Evolutionary conservation across 2,329 filamentous ascomycete species (phyloP), one percentile per base, ranked within the genome.

Genomic region (Exophiala calicioides): DNA sequence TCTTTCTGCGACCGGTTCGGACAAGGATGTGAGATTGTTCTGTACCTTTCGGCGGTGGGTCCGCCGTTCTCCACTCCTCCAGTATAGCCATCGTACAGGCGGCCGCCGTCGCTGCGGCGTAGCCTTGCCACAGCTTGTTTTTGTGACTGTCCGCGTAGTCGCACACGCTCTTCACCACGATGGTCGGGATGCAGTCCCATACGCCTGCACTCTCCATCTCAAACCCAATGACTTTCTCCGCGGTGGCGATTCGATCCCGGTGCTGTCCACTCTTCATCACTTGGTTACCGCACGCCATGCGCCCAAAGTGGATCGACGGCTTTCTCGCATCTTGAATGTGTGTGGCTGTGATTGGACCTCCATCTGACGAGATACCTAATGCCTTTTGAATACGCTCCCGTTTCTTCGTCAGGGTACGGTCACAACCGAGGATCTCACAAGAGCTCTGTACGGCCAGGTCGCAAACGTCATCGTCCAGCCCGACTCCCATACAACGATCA

Each of bases 31-130:
- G 13, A 13, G 12, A 43, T 36, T n/a, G 54, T 38, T 19, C 24
- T 7, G 7, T 27, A 27, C 24, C 24, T 27, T 27, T 7, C 7
- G 24, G 7, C 24, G 24, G 24, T 27, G 7, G 7, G 24, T 27
- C 24, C 7, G 24, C 24, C 7, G 7, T 27, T 27, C 24, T 27
- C 24, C 24, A 27, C 24, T 27, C 24, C 12, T 27, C 24, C 24
- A 36, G 33, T 18, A 36, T 7, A n/a, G 13, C 59, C 43, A 58
- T 69, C 16, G 60, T 52, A 13, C 50, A 62, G 2, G 64, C 61
- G 0, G 70, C 68, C 0, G 69, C 70, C 0, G 64, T 65, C 0
- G 63, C 65, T 0, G 70, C 66, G 0, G 70, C 68, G 56, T 67
- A 73, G 1, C 50, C 18, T 44, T 72, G 68, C 69, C 68, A 73